Conservation (phyloP, 2,329 filamentous ascomycete species). For the Malbranchea cinnamomea region DNA sequence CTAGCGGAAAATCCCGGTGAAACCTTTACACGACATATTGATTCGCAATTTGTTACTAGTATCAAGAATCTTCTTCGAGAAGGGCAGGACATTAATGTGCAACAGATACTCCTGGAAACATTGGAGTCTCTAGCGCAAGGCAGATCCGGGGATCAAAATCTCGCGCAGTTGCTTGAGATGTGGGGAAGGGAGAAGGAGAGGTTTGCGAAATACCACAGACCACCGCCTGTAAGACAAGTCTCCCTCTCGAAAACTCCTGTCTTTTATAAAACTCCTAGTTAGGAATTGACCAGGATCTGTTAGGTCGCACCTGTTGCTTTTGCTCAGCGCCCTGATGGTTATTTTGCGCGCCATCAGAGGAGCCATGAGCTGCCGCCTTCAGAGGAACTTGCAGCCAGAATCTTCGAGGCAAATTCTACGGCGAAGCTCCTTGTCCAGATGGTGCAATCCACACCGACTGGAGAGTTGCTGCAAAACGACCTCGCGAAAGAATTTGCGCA, state of each 20-base stretch:
- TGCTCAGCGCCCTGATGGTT: constrained; percentile 12
- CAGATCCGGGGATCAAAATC: constrained; percentile 58
- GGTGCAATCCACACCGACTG: constrained; percentile 65
- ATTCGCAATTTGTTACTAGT: constrained; percentile 65
- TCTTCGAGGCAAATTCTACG: constrained; percentile 82
- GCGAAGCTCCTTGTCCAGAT: constrained; percentile 87
- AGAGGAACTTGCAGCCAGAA: constrained; percentile 61
- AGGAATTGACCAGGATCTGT: too few species aligned
- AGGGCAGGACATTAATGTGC: constrained; percentile 58
- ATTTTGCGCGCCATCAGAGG: constrained; percentile 12
- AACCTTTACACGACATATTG: constrained; percentile 81
- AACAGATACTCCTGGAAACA: constrained; percentile 77
- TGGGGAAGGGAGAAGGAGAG: constrained; percentile 77
- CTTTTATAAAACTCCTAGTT: too few species aligned
- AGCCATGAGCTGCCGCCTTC: constrained; percentile 44
- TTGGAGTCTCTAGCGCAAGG: constrained; percentile 61
- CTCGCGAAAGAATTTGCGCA: constrained; percentile 83
- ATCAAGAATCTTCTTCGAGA: constrained; percentile 60
- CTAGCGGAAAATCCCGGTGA: constrained; percentile 79
- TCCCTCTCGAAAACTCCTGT: too few species aligned
- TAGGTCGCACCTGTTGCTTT: too few species aligned
- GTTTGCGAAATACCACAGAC: constrained; percentile 31
- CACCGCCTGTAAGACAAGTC: neutral
- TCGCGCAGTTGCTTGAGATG: constrained; percentile 61
- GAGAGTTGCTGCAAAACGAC: constrained; percentile 68